Base-by-base conservation (phyloP, 2,329 filamentous ascomycete species). In the Juglanconis sp. region DNA sequence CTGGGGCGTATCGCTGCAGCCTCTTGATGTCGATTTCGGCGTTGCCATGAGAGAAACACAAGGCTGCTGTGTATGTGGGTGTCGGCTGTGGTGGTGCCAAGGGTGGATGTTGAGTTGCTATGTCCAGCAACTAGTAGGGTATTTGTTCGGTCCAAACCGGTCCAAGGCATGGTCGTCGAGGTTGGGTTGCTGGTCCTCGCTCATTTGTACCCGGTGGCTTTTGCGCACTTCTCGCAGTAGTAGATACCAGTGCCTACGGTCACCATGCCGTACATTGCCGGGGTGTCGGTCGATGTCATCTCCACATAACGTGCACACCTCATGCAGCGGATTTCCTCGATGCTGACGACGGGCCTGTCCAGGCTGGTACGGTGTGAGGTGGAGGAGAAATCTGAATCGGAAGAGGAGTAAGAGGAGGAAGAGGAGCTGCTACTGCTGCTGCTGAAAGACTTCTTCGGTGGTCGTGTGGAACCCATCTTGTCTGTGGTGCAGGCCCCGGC, bases 191-290 rank as follows among this genome's bases (percentile, higher is more conserved):
- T 40, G 36, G 31, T 35, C 48, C 9, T 44, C 42, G 48, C 67
- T 82, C 80, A 87, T 70, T 81, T 83, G 72, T 87, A 88, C 66
- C 85, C 86, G 36, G 86, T 83, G 70, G 85, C 83, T 69, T 80
- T 82, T 62, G 86, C 86, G 70, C 86, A 88, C 40, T 83, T 79
- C 61, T 81, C 78, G 74, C 86, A 88, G 73, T 88, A 88, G 76
- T 87, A 87, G 63, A 87, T 81, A 71, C 86, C 86, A 71, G 84
- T 82, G 2, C 84, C 84, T 63, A 88, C 85, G 68, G 82, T 80
- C 13, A 88, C 81, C 85, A 88, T 88, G 63, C 85, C 85, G 60
- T 77, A 82, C 48, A 81, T 76, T 65, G 74, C 76, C 53, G 80
- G 76, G 71, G 87, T 83, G 70, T 87, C 84, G 36, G 83, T 85